Base-by-base conservation (phyloP, 192 early-diverging fungal genomes). In the Pilaira anomala region DNA sequence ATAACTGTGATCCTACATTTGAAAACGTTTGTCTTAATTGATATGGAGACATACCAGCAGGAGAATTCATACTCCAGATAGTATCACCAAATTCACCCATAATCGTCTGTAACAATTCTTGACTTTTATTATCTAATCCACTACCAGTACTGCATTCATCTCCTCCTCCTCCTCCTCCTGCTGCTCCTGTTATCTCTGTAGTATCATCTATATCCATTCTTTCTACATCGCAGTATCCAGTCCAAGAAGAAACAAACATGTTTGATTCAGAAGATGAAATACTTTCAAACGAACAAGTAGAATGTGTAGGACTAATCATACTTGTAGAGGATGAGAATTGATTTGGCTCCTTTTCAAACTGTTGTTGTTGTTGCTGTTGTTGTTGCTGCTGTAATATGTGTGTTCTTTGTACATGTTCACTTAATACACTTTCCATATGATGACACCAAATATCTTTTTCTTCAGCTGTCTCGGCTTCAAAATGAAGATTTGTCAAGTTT, bases 371-470 rank as follows among this genome's bases (percentile, higher is more conserved):
- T 28, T 16, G 29, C 28, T 11, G 14, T 22, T 9, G 18, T 13
- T n/a, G 26, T n/a, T 2, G 28, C 26, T 16, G 29, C 28, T 11
- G 22, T 22, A 48, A 18, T 19, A 22, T 1, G 49, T 26, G 3
- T 51, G 26, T 28, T 64, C n/a, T n/a, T n/a, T n/a, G 63, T 2
- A 65, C 63, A 29, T 66, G 65, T 21, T 44, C 22, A 7, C 29
- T 30, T 26, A 66, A 33, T 0, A 66, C 65, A 14, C 42, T 46
- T 18, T 55, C 51, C 26, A 68, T 41, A 24, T 49, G 49, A 28
- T 25, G 24, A 29, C 66, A 68, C 66, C 66, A 68, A 7, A 19
- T 21, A 13, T 45, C 21, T 18, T 68, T 68, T 7, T 68, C 66
- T 7, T 68, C 22, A 1, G 66, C 9, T 9, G 57, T 61, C 6